These are phyloP conservation scores for Sphaerosporella brunnea DNA, from an alignment of 495 filamentous ascomycete species.

Conservation along the genomic window DNA sequence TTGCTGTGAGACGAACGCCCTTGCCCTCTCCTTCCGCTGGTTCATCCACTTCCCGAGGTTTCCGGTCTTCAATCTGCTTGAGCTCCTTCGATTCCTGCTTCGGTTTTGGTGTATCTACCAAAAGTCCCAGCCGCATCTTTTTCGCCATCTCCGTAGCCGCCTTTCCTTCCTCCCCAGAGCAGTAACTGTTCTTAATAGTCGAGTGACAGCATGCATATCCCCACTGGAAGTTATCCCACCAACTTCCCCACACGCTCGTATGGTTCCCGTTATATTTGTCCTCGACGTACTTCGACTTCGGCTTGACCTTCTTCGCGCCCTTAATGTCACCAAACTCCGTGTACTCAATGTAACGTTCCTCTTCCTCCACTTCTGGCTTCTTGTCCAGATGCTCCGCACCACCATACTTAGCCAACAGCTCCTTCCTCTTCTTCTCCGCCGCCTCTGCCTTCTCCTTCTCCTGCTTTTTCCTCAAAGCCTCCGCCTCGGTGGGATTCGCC, in stretches of 20 bases:
- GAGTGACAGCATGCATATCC: conserved; percentile 96
- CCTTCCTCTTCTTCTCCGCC: conserved; percentile 46
- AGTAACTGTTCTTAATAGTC: conserved; percentile 87
- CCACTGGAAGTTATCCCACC: conserved; percentile 93
- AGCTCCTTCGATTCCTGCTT: conserved; percentile 39
- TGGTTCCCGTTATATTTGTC: conserved; percentile 84
- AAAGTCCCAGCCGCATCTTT: conserved; percentile 21
- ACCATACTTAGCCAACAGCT: conserved; percentile 72
- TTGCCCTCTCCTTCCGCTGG: conserved; percentile 25
- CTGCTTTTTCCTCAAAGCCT: conserved; percentile 64
- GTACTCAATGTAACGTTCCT: conserved; percentile 87
- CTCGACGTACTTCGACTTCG: conserved; percentile 79
- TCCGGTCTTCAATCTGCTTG: conserved; percentile 27
- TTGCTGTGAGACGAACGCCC: conserved; percentile 25
- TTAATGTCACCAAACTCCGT: conserved; percentile 79
- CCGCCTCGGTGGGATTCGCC: conserved; percentile 88
- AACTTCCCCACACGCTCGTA: conserved; percentile 84
- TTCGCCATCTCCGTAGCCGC: conserved; percentile 18
- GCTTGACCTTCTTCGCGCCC: conserved; percentile 54
- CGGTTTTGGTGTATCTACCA: conserved; percentile 29
- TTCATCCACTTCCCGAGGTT: conserved; percentile 18
- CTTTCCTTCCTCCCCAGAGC: conserved; percentile 46
- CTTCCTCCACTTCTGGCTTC: conserved; percentile 42
- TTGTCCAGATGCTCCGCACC: conserved; percentile 47
- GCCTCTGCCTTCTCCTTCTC: conserved; percentile 50